Base-by-base conservation (phyloP, 2,329 filamentous ascomycete species). In the Neurospora sp. region DNA sequence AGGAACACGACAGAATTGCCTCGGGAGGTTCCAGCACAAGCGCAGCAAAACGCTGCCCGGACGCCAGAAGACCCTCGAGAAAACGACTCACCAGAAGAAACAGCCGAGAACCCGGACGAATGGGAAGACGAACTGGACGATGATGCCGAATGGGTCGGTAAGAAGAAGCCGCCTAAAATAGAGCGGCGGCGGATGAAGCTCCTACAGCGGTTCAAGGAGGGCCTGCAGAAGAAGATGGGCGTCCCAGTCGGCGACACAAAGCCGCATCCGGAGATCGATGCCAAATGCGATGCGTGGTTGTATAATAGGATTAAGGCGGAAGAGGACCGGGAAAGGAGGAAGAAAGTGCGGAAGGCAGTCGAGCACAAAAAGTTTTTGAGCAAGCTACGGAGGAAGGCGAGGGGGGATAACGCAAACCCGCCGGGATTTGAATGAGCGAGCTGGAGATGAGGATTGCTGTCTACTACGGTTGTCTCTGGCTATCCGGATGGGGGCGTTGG, bases 101-200 rank as follows among this genome's bases (percentile, higher is more conserved):
- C 66, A 11, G 58, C 23, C 68, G 38, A 42, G 39, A 42, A 38
- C 39, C 28, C 39, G 58, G 36, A 69, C n/a, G 69, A 71, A 39
- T 66, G 67, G 19, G 69, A 23, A 33, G 43, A 42, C 66, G 38
- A 67, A 38, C 10, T 19, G 38, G 17, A 39, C 19, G 36, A 71
- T 28, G 19, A 76, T 67, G 76, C 76, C 71, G 70, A 72, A 69
- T 7, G 71, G 67, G 40, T 67, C 33, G 38, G 23, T 15, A 38
- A 23, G n/a, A 67, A 39, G 40, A 43, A 73, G 19, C 68, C 43
- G 68, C 68, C 17, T 66, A 67, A 42, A 70, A 43, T 58, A n/a
- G 72, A 69, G n/a, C 76, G 77, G 36, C 76, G 78, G 17, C 76
- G 77, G 7, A 69, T 76, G 36, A 70, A 70, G 36, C 66, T 79